A percentile compares a stretch with the other conserved stretches of the same genome.
Conservation (phyloP, 2,329 filamentous ascomycete genomes). For the Colletotrichum higginsianum region DNA sequence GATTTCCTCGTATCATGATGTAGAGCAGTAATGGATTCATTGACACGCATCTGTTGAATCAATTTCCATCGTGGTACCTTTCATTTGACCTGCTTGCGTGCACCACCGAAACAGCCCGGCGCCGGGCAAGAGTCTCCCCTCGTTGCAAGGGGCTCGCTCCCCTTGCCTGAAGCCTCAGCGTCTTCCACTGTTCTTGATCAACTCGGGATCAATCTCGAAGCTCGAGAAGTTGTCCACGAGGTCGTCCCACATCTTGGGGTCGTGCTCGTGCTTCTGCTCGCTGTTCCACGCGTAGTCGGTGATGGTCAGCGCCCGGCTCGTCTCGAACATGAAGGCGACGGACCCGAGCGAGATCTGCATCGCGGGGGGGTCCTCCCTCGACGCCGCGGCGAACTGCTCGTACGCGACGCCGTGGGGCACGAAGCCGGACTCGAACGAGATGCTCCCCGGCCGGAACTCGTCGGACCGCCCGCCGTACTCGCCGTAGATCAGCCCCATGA, state of each 20-base stretch:
- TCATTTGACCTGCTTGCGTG: no score
- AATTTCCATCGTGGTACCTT: no score
- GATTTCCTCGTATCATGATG: no score
- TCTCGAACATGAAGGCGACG: slow-evolving; percentile 68
- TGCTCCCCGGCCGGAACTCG: slow-evolving; percentile 64
- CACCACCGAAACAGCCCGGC: no score
- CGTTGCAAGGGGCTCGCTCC: no score
- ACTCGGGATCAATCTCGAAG: slow-evolving; percentile 1
- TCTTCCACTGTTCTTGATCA: slow-evolving; percentile 4
- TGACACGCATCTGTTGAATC: no score
- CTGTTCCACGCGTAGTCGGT: slow-evolving; percentile 67
- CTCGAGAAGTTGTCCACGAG: slow-evolving; percentile 67
- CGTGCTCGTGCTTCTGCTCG: slow-evolving; percentile 58
- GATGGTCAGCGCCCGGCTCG: slow-evolving; percentile 68
- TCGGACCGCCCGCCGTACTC: slow-evolving; percentile 48
- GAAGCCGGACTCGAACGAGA: slow-evolving; percentile 56
- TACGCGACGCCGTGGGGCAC: slow-evolving; percentile 66
- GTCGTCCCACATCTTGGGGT: slow-evolving; percentile 68
- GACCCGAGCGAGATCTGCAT: slow-evolving; percentile 62
- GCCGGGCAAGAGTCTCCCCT: no score
- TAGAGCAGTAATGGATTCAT: no score
- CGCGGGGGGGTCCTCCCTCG: slow-evolving; percentile 59
- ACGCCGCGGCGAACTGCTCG: slow-evolving; percentile 63
- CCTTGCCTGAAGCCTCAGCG: neutral
- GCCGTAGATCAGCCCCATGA: slow-evolving; percentile 67